phyloP scores from a whole-genome alignment of 2,329 filamentous ascomycete species.

The Phoma sp. region DNA sequence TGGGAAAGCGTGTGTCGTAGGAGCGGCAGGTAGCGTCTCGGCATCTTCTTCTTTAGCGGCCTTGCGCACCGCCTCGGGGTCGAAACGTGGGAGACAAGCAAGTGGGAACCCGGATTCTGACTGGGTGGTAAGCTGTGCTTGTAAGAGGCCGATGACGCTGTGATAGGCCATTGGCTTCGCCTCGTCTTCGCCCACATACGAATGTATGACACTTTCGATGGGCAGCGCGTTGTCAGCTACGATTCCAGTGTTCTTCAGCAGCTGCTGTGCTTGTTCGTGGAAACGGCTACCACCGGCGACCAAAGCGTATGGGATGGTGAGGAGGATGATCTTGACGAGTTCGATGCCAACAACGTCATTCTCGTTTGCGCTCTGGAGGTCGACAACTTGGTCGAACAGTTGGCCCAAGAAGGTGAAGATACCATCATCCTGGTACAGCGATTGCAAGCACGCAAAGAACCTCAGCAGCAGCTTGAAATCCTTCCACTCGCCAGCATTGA shows the following conservation, averaged over 20 bases:
- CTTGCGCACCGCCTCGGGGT: conserved; percentile 54
- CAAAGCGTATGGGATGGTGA: conserved; percentile 87
- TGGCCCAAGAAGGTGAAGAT: conserved; percentile 85
- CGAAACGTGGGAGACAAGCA: conserved; percentile 65
- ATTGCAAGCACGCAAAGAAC: conserved; percentile 85
- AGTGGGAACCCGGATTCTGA: conserved; percentile 77
- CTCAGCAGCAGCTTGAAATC: conserved; percentile 89
- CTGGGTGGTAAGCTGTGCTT: conserved; percentile 84
- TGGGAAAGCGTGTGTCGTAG: conserved; percentile 78
- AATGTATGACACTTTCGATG: conserved; percentile 84
- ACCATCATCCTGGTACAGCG: conserved; percentile 80
- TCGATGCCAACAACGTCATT: conserved; percentile 87
- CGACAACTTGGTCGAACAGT: conserved; percentile 88
- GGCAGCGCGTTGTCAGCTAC: conserved; percentile 88
- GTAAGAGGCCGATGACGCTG: conserved; percentile 80
- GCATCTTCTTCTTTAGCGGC: conserved; percentile 59
- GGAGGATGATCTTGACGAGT: conserved; percentile 93
- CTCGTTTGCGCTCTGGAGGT: conserved; percentile 88
- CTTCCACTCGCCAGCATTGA: conserved; percentile 81
- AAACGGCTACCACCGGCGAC: conserved; percentile 51
- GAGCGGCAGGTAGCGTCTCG: conserved; percentile 56
- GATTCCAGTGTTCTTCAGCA: conserved; percentile 94
- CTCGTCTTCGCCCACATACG: conserved; percentile 71
- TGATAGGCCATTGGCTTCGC: conserved; percentile 68
- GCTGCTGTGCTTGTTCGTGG: conserved; percentile 73